These are phyloP conservation scores for Cyberlindnera petersonii DNA, from an alignment of 805 yeast species.

Conservation along the genomic window DNA sequence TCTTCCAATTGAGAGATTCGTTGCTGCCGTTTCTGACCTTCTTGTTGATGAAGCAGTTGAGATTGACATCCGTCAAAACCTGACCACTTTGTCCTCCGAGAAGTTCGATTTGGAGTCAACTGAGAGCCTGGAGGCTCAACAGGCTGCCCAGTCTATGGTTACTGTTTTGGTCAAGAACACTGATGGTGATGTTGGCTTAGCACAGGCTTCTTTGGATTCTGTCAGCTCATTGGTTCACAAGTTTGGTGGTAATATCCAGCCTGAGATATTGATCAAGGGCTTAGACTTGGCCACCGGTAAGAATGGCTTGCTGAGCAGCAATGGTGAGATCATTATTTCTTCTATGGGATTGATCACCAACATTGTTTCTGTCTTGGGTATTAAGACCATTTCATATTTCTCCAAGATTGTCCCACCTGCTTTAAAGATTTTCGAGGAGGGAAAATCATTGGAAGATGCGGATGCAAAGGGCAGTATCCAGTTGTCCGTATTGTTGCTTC, in stretches of 20 bases:
- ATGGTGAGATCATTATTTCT: slow-evolving; percentile 65
- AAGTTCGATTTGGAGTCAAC: slow-evolving; percentile 68
- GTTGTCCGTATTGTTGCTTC: slow-evolving; percentile 63
- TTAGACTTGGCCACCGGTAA: slow-evolving; percentile 49
- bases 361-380: slow-evolving; percentile 72
- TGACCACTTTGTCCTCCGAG: slow-evolving; percentile 56
- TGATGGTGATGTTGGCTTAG: slow-evolving; percentile 38
- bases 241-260: slow-evolving; percentile 51
- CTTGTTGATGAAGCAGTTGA: slow-evolving; percentile 30
- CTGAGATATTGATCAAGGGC: slow-evolving; percentile 43
- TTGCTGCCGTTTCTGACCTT: slow-evolving; percentile 52
- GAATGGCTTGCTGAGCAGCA: slow-evolving; percentile 48
- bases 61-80: slow-evolving; percentile 52
- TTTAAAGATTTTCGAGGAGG: slow-evolving; percentile 50
- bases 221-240: slow-evolving; percentile 58
- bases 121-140: slow-evolving; percentile 44
- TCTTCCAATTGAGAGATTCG: slow-evolving; percentile 72
- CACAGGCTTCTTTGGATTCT: slow-evolving; percentile 69
- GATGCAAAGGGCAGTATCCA: slow-evolving; percentile 44
- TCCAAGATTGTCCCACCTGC: slow-evolving; percentile 81
- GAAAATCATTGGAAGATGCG: slow-evolving; percentile 20
- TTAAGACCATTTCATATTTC: slow-evolving; percentile 78
- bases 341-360: slow-evolving; percentile 70
- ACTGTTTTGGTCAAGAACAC: slow-evolving; percentile 44
- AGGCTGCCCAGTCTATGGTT: slow-evolving; percentile 49